Conservation (phyloP, 2,329 filamentous ascomycete genomes). For the Cladosporium austrohemisphaericum region DNA sequence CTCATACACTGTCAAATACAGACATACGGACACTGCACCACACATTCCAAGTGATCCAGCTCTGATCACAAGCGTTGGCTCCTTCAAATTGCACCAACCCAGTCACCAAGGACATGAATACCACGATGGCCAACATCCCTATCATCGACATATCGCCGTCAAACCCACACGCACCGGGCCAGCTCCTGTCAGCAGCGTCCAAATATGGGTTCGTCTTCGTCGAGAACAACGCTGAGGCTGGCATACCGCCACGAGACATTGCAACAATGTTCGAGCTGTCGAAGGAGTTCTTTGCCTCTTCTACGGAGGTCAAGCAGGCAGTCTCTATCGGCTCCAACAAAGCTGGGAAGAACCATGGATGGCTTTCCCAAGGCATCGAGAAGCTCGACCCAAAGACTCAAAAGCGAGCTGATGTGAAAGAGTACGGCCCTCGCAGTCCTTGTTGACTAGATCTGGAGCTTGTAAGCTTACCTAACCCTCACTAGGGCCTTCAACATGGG, state of each 20-base stretch:
- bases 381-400: slow-evolving; percentile 81
- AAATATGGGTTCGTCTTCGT: slow-evolving; percentile 89
- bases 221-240: slow-evolving; percentile 52
- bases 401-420: slow-evolving; percentile 72
- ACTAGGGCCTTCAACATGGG: slow-evolving; percentile 89
- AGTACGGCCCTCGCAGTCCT: slow-evolving; percentile 42
- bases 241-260: slow-evolving; percentile 62
- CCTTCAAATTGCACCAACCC: no score
- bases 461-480: not conserved
- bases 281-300: slow-evolving; percentile 65
- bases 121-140: slow-evolving; percentile 65
- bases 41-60: no score
- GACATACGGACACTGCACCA: no score
- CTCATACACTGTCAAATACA: no score
- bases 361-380: slow-evolving; percentile 83
- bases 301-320: slow-evolving; percentile 66
- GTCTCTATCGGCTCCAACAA: slow-evolving; percentile 67
- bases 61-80: no score
- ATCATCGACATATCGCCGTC: slow-evolving; percentile 74
- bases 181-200: slow-evolving; percentile 72
- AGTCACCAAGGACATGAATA: no score
- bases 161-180: slow-evolving; percentile 58
- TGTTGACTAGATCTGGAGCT: not conserved
- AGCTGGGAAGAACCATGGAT: slow-evolving; percentile 71
- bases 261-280: slow-evolving; percentile 72